These are phyloP conservation scores for Lathyrus tuberosus DNA, from an alignment of 306 rosid species.

Conservation along the genomic window DNA sequence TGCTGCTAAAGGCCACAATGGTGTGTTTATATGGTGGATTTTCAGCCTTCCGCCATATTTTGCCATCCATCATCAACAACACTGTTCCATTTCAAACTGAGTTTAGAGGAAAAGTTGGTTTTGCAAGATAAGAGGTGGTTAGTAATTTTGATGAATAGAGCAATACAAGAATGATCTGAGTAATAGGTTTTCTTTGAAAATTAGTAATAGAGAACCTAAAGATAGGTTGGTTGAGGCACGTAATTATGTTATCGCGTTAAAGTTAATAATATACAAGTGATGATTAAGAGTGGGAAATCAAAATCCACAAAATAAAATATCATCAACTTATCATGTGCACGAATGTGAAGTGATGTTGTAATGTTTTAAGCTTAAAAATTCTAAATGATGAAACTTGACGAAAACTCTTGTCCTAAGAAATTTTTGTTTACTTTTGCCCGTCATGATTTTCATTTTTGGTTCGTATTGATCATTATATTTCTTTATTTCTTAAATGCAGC, in stretches of 20 bases:
- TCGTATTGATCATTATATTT: neutral
- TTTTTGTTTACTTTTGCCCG: neutral
- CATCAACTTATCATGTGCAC: neutral
- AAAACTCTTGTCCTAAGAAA: neutral
- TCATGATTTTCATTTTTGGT: conserved; percentile 28
- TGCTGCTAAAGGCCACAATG: no score
- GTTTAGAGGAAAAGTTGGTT: neutral
- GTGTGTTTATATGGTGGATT: no score
- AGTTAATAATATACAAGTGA: conserved; percentile 6
- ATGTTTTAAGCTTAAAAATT: conserved; percentile 7
- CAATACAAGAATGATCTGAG: no score
- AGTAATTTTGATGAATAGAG: no score
- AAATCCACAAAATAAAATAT: conserved; percentile 9
- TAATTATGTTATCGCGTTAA: neutral
- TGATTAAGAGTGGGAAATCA: conserved; percentile 10
- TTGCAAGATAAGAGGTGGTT: no score
- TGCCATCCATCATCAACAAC: no score
- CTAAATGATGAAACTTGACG: conserved; percentile 16
- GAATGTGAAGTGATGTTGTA: neutral
- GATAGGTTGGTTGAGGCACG: no score
- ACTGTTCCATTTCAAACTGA: neutral
- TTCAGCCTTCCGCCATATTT: no score
- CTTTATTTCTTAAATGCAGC: neutral
- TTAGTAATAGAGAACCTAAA: no score
- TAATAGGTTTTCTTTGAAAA: no score